Evolutionary conservation across 768 basidiomycete genomes (phyloP).

Genomic region (Russula abietina): DNA sequence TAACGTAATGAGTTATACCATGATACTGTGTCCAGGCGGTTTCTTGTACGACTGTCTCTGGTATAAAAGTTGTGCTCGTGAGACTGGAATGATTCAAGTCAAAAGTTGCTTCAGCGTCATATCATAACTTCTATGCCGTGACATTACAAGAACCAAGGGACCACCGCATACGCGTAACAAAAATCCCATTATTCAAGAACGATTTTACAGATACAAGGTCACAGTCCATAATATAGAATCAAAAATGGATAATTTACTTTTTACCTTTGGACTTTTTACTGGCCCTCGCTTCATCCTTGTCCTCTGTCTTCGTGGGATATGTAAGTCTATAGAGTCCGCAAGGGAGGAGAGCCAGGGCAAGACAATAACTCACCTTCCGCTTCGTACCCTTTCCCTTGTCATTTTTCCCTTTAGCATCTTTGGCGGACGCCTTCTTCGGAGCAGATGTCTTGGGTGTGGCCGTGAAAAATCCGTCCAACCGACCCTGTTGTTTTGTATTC

Average conservation of each 20-base stretch:
- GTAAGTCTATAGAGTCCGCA: not conserved
- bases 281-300: slow-evolving; percentile 30
- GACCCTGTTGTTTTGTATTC: slow-evolving; percentile 89
- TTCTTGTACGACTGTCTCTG: not conserved
- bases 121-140: too few relatives aligned
- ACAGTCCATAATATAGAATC: slow-evolving; percentile 2
- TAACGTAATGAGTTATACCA: too few relatives aligned
- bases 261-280: slow-evolving; percentile 41
- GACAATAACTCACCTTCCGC: slow-evolving; percentile 44
- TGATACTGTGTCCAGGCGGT: not conserved
- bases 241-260: slow-evolving; percentile 28
- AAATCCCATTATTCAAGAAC: not conserved
- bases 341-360: not conserved
- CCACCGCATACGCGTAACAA: not conserved
- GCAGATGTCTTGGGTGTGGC: slow-evolving; percentile 55
- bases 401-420: slow-evolving; percentile 36
- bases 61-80: too few relatives aligned
- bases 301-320: slow-evolving; percentile 30
- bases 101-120: too few relatives aligned
- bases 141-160: too few relatives aligned
- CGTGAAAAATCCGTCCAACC: slow-evolving; percentile 92
- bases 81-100: too few relatives aligned
- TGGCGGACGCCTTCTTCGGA: slow-evolving; percentile 39
- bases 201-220: slow-evolving; percentile 5
- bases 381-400: slow-evolving; percentile 35